Evolutionary conservation across 257 asterid genomes (phyloP).

Genomic region (Galeopsis tetrahit): DNA sequence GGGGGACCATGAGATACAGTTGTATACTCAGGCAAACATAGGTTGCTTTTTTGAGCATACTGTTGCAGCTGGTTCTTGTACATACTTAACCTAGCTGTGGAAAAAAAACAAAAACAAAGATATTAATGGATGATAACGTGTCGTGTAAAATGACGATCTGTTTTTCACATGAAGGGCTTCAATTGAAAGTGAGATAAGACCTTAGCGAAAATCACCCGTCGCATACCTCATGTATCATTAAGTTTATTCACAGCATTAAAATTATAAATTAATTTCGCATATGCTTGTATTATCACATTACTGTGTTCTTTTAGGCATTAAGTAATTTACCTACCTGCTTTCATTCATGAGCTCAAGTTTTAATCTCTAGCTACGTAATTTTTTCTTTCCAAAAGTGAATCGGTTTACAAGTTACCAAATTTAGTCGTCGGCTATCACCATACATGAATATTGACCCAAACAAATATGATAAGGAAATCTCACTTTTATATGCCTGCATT

Average conservation of each 20-base stretch:
- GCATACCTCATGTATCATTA: no score
- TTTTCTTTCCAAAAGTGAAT: background rate
- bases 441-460: no score
- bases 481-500: background rate
- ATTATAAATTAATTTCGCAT: constrained; percentile 12
- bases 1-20: constrained; percentile 78
- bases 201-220: constrained; percentile 13
- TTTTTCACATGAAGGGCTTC: constrained; percentile 57
- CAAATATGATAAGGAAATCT: background rate
- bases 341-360: no score
- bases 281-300: background rate
- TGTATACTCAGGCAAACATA: constrained; percentile 60
- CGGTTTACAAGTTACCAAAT: no score
- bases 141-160: constrained; percentile 27
- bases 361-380: background rate
- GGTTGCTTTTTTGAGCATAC: constrained; percentile 57
- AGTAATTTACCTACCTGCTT: no score
- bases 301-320: background rate
- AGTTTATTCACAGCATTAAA: no score
- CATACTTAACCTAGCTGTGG: constrained; percentile 50
- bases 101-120: background rate
- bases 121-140: background rate
- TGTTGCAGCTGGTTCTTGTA: constrained; percentile 73
- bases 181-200: constrained; percentile 24
- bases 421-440: no score